phyloP scores from a whole-genome alignment of 2,329 filamentous ascomycete species.

The Diaporthe destruens region DNA sequence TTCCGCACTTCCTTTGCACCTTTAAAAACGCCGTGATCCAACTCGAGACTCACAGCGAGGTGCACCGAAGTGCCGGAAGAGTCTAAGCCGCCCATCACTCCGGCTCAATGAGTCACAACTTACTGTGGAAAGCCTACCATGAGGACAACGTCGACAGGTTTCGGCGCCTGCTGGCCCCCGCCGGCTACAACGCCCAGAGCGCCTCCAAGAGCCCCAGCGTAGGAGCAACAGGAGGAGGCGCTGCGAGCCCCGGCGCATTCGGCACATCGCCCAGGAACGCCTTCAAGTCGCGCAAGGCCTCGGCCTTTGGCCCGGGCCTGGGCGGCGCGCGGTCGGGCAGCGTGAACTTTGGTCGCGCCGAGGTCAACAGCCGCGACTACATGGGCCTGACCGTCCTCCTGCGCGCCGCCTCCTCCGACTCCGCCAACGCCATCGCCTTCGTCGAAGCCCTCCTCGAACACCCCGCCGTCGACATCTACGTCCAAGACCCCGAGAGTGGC shows the following conservation, averaged over 20 bases:
- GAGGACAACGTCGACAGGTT: conserved; percentile 98
- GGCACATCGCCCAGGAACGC: conserved; percentile 63
- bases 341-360: conserved; percentile 64
- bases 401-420: conserved; percentile 82
- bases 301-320: conserved; percentile 60
- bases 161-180: conserved; percentile 85
- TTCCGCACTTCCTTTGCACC: conserved; percentile 64
- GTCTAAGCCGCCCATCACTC: conserved; percentile 56
- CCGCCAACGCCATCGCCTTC: conserved; percentile 77
- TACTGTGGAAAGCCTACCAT: conserved; percentile 96
- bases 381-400: conserved; percentile 86
- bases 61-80: conserved; percentile 68
- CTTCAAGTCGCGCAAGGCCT: conserved; percentile 65
- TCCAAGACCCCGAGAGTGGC: conserved; percentile 89
- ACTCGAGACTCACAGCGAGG: conserved; percentile 87
- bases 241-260: conserved; percentile 54
- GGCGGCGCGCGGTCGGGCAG: conserved; percentile 60
- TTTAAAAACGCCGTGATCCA: conserved; percentile 94
- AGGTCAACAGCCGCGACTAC: conserved; percentile 88
- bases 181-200: conserved; percentile 69
- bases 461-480: conserved; percentile 85
- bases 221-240: conserved; percentile 50
- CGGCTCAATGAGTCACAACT: conserved; percentile 77
- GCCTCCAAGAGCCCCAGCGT: conserved; percentile 65
- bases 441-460: conserved; percentile 84